A percentile compares a stretch with the other conserved stretches of the same genome.
These are phyloP conservation scores for Kwoniella botswanensis DNA, from an alignment of 768 basidiomycete species.

Conservation along the genomic window DNA sequence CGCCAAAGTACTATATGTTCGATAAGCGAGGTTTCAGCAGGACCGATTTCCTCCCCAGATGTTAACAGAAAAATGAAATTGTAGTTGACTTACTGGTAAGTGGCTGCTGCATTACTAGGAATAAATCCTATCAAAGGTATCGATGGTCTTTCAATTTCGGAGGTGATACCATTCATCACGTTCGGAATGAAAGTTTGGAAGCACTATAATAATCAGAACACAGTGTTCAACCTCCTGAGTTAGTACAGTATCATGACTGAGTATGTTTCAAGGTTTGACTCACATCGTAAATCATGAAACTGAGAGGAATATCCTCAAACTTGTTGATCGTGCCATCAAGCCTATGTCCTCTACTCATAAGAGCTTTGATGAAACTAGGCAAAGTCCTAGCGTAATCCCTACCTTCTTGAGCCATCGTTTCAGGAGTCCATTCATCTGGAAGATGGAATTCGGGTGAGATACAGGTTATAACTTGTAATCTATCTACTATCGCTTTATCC, in stretches of 20 bases:
- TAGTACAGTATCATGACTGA: neutral
- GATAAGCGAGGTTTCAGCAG: neutral
- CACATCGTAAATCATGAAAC: constrained; percentile 37
- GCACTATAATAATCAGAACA: constrained; percentile 4
- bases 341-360: constrained; percentile 14
- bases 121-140: constrained; percentile 27
- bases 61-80: neutral
- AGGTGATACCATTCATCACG: constrained; percentile 7
- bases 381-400: constrained; percentile 29
- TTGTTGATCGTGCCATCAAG: constrained; percentile 19
- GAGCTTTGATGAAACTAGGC: constrained; percentile 14
- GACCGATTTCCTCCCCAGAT: no score
- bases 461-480: constrained; percentile 21
- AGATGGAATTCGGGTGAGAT: constrained; percentile 8
- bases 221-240: neutral
- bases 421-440: neutral
- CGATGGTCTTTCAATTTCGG: neutral
- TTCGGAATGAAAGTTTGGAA: constrained; percentile 37
- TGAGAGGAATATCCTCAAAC: constrained; percentile 25
- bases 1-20: constrained; percentile 20
- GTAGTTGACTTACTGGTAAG: constrained; percentile 27
- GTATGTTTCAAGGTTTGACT: constrained; percentile 7
- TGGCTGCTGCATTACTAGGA: constrained; percentile 29
- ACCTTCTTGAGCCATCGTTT: constrained; percentile 23
- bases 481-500: constrained; percentile 7